A percentile compares a stretch with the other conserved stretches of the same genome.
Conservation (phyloP, 257 asterid genomes). For the Solanum okadae region DNA sequence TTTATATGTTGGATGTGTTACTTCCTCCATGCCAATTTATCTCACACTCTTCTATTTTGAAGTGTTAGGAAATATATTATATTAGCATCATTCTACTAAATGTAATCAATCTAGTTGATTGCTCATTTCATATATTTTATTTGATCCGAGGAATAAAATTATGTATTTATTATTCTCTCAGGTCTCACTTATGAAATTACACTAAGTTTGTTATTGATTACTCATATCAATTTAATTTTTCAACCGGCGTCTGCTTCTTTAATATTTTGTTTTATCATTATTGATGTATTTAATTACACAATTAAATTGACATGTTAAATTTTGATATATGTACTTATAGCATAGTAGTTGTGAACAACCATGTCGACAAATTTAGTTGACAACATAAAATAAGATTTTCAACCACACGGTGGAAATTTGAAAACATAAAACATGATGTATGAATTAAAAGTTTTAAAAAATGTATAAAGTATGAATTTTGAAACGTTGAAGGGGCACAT, state of each 20-base stretch:
- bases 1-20: not conserved
- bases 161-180: too few species aligned
- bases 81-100: not conserved
- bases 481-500: not conserved
- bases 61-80: not conserved
- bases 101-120: not conserved
- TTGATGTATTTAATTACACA: not conserved
- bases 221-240: not conserved
- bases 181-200: not conserved
- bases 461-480: not conserved
- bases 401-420: not conserved
- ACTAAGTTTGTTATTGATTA: not conserved
- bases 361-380: not conserved
- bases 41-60: not conserved
- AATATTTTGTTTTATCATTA: not conserved
- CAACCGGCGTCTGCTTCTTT: not conserved
- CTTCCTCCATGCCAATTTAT: not conserved
- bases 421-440: not conserved
- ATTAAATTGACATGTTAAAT: not conserved
- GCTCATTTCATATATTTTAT: not conserved
- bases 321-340: not conserved
- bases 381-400: not conserved
- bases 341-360: not conserved
- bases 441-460: not conserved
- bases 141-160: not conserved